Evolutionary conservation across 495 filamentous ascomycete species (phyloP).

Genomic region (Hyaloscypha hepaticicola): DNA sequence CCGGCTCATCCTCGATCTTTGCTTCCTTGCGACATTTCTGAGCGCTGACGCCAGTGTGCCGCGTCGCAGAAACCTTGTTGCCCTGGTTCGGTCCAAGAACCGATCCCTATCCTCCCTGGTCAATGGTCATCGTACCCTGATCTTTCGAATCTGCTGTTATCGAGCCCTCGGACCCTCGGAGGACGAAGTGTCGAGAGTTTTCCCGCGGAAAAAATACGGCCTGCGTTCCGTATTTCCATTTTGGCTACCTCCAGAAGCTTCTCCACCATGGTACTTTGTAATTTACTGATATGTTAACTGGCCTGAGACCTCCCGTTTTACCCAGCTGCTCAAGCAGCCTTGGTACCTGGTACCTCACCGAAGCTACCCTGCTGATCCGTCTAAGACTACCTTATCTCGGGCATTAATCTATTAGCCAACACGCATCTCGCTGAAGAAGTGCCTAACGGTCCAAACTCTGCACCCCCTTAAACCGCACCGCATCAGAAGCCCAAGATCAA

Average conservation of each 20-base stretch:
- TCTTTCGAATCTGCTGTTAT: neutral
- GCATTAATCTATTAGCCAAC: neutral
- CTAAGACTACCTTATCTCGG: neutral
- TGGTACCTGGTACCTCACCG: neutral
- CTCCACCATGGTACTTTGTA: neutral
- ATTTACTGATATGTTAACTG: too few species aligned
- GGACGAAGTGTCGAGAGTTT: neutral
- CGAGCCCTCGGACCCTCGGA: neutral
- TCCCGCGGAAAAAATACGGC: neutral
- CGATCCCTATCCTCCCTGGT: neutral
- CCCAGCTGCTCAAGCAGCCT: neutral
- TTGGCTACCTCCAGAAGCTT: neutral
- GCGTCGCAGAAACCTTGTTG: neutral
- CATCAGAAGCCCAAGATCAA: neutral
- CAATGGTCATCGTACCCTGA: neutral
- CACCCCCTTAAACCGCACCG: neutral
- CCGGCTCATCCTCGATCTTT: conserved; percentile 6
- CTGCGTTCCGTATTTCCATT: conserved; percentile 10
- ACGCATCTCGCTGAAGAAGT: neutral
- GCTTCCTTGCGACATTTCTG: conserved; percentile 15
- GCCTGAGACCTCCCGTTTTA: neutral
- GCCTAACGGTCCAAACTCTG: neutral
- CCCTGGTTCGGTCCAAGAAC: neutral
- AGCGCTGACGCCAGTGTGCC: conserved; percentile 3
- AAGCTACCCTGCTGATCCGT: neutral